Evolutionary conservation across 169 alveolate genomes (phyloP), one percentile per base, ranked within the genome.

Genomic region (Eimeria maxima): DNA sequence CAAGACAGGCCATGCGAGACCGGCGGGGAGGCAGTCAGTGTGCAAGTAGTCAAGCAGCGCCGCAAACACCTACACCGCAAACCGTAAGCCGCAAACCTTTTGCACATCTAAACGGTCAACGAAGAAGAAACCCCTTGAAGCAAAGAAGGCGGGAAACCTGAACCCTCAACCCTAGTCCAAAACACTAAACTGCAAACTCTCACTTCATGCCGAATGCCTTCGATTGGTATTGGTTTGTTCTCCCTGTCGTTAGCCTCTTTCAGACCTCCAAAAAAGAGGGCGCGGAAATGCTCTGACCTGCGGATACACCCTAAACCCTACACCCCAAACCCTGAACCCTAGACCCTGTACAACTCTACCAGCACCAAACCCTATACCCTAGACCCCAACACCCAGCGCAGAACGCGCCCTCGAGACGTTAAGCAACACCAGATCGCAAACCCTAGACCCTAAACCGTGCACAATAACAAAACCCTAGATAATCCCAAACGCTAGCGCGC

Each of bases 11-110:
- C 94, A 89, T 8, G 92, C 27, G 94, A 96, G 95, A 45, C 90
- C 86, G 33, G 50, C 38, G n/a, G 95, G 95, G 33, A 97, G 73
- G 38, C 65, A 53, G 90, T 98, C 99, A 20, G 98, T 97, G 95
- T 98, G 98, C 14, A 98, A 60, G 92, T 98, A 98, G 50, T 92
- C 95, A 18, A 98, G 88, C 93, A 98, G 86, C 44, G 97, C 97
- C 47, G 93, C 94, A 90, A 98, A 97, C 13, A 97, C 96, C 93
- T 93, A 69, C n/a, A 38, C 53, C 71, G 13, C 55, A 33, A 45
- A 74, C 87, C 67, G 60, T 16, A 69, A 29, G 0, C 93, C 60
- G 55, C 24, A 60, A 60, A 60, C 47, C 47, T 33, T 33, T 1
- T 33, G 38, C 38, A 33, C 38, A 33, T 33, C 38, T 33, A 33